Percentiles rank a stretch among this genome's conserved stretches.
These are phyloP conservation scores for Dothidotthia symphoricarpi DNA, from an alignment of 2,329 filamentous ascomycete species.

Conservation along the genomic window DNA sequence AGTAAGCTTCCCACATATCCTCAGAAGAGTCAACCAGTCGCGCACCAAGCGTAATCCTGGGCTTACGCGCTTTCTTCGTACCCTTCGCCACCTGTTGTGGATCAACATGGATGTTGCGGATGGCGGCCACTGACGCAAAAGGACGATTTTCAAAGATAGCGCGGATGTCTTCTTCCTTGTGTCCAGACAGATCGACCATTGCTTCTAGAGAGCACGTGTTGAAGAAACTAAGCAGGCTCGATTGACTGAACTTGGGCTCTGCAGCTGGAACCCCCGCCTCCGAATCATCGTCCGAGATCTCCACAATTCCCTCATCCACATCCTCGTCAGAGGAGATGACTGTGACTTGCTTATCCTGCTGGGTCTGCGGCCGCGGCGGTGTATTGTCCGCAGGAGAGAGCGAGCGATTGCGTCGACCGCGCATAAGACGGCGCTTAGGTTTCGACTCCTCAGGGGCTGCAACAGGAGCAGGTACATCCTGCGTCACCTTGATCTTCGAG, in stretches of 20 bases:
- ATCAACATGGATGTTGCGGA: slow-evolving; percentile 60
- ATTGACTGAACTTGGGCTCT: slow-evolving; percentile 44
- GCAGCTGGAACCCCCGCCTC: slow-evolving; percentile 25
- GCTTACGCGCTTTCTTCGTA: slow-evolving; percentile 36
- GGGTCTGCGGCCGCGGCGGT: slow-evolving; percentile 21
- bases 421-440: slow-evolving; percentile 47
- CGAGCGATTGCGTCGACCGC: slow-evolving; percentile 47
- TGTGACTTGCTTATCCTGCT: slow-evolving; percentile 12
- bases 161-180: slow-evolving; percentile 67
- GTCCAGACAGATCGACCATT: slow-evolving; percentile 76
- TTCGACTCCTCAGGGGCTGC: slow-evolving; percentile 19
- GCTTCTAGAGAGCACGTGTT: slow-evolving; percentile 75
- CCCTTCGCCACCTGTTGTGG: slow-evolving; percentile 28
- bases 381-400: slow-evolving; percentile 20
- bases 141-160: slow-evolving; percentile 72
- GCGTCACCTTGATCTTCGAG: slow-evolving; percentile 23
- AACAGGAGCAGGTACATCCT: slow-evolving; percentile 13
- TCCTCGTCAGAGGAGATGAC: slow-evolving; percentile 27
- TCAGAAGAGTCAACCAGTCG: slow-evolving; percentile 65
- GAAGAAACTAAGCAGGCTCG: slow-evolving; percentile 72
- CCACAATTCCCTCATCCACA: slow-evolving; percentile 38
- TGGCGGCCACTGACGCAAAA: slow-evolving; percentile 64
- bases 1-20: slow-evolving; percentile 75
- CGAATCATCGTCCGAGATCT: slow-evolving; percentile 40
- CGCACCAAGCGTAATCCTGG: slow-evolving; percentile 59